phyloP scores from a whole-genome alignment of 73 alveolate species.

The Paramecium bursaria region DNA sequence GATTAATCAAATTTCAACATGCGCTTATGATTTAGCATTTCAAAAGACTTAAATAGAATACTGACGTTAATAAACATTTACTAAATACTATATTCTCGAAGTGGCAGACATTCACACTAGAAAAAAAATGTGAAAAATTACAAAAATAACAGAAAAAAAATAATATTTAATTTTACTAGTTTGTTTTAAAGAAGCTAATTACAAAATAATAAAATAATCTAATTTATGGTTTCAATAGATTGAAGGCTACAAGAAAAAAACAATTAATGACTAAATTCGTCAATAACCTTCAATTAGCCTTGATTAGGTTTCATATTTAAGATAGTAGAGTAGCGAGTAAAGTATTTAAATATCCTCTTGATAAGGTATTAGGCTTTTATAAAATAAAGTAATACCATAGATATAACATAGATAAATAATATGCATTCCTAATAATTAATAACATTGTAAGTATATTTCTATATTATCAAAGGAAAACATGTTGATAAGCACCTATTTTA shows the following conservation, averaged over 20 bases:
- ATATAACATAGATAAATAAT: no score
- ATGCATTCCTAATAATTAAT: no score
- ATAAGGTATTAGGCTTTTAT: no score
- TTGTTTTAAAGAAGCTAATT: neutral
- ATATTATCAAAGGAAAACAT: no score
- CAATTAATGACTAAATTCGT: neutral
- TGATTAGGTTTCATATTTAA: slow-evolving; percentile 8
- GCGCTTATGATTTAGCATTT: slow-evolving; percentile 17
- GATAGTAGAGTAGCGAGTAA: no score
- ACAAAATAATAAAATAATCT: neutral
- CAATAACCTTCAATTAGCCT: neutral
- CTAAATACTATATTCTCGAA: slow-evolving; percentile 22
- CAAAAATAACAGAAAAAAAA: slow-evolving; percentile 15
- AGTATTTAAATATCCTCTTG: no score
- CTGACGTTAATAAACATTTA: slow-evolving; percentile 10
- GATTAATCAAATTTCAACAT: slow-evolving; percentile 27
- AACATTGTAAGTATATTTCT: no score
- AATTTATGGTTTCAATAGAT: slow-evolving; percentile 23
- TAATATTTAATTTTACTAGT: slow-evolving; percentile 37
- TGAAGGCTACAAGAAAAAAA: slow-evolving; percentile 37
- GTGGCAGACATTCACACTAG: slow-evolving; percentile 2
- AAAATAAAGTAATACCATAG: no score
- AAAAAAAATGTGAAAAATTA: neutral
- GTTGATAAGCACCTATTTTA: no score
- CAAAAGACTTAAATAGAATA: neutral